phyloP scores from a whole-genome alignment of 768 basidiomycete species.

The Phlebiopsis flavidoalba region DNA sequence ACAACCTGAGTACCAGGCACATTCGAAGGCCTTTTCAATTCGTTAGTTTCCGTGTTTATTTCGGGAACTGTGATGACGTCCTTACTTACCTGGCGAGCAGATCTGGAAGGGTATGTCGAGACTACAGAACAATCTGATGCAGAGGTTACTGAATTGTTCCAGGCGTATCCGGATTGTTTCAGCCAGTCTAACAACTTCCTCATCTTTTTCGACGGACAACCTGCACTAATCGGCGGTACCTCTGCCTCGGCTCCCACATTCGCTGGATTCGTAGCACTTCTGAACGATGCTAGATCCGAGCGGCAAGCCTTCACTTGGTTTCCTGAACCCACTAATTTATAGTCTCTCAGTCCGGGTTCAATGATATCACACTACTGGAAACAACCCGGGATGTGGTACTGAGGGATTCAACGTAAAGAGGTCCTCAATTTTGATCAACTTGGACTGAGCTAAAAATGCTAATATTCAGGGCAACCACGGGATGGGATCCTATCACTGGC shows the following conservation, averaged over 20 bases:
- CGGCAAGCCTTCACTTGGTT: constrained; percentile 29
- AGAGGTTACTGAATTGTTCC: not conserved
- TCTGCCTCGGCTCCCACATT: constrained; percentile 64
- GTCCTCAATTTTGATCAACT: not conserved
- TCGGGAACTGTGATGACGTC: not conserved
- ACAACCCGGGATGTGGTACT: constrained; percentile 34
- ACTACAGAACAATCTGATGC: not conserved
- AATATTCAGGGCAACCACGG: constrained; percentile 24
- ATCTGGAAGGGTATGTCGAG: too few relatives aligned
- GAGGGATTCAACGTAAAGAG: constrained; percentile 29
- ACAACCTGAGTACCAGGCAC: constrained; percentile 39
- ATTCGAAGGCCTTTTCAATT: constrained; percentile 57
- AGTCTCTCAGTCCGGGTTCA: constrained; percentile 22
- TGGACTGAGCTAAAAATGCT: not conserved
- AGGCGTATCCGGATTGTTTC: constrained; percentile 64
- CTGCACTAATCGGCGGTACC: constrained; percentile 50
- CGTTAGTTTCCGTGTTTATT: constrained; percentile 29
- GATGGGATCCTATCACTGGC: constrained; percentile 34
- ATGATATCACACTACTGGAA: constrained; percentile 34
- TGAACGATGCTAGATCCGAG: constrained; percentile 33
- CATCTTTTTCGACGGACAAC: constrained; percentile 38
- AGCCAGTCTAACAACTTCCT: constrained; percentile 50
- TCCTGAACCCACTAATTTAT: constrained; percentile 35
- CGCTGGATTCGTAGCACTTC: constrained; percentile 54
- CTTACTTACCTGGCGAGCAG: too few relatives aligned